A percentile compares a stretch with the other conserved stretches of the same genome.
phyloP scores from a whole-genome alignment of 352 stramenopile genomes.

The Globisporangium megalacanthum region DNA sequence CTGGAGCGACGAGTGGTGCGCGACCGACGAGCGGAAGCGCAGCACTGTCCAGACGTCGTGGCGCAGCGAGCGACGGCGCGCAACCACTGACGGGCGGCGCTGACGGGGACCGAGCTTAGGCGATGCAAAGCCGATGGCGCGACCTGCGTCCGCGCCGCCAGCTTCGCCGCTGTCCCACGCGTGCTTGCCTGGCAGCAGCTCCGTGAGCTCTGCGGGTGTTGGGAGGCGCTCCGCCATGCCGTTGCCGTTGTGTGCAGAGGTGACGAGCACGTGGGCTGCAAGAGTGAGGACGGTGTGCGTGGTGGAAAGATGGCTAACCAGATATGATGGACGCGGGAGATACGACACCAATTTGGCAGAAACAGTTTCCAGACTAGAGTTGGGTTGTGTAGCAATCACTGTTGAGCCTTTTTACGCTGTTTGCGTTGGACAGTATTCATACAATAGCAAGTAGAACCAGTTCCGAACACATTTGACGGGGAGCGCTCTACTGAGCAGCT shows the following conservation, averaged over 20 bases:
- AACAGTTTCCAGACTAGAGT: too few species aligned
- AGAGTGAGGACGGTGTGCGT: too few species aligned
- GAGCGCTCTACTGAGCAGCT: too few species aligned
- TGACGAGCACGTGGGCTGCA: not conserved
- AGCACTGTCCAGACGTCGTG: conserved; percentile 71
- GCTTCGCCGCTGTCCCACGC: conserved; percentile 23
- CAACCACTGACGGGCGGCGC: not conserved
- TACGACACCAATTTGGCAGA: too few species aligned
- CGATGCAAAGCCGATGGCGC: conserved; percentile 12
- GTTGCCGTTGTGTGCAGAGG: conserved; percentile 6
- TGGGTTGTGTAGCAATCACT: too few species aligned
- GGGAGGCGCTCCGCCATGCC: not conserved
- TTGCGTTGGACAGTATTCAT: too few species aligned
- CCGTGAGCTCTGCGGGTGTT: conserved; percentile 12
- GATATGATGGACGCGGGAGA: too few species aligned
- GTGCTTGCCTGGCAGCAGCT: conserved; percentile 23
- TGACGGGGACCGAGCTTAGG: not conserved
- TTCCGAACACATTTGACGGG: too few species aligned
- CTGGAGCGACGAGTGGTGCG: conserved; percentile 48
- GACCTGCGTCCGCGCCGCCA: conserved; percentile 1
- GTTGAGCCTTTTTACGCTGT: too few species aligned
- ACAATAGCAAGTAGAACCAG: too few species aligned
- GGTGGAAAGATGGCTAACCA: too few species aligned
- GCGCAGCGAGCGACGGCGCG: conserved; percentile 22
- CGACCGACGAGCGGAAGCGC: conserved; percentile 64